Conservation (phyloP, 2,329 filamentous ascomycete genomes). For the Salinomyces thailandicus region DNA sequence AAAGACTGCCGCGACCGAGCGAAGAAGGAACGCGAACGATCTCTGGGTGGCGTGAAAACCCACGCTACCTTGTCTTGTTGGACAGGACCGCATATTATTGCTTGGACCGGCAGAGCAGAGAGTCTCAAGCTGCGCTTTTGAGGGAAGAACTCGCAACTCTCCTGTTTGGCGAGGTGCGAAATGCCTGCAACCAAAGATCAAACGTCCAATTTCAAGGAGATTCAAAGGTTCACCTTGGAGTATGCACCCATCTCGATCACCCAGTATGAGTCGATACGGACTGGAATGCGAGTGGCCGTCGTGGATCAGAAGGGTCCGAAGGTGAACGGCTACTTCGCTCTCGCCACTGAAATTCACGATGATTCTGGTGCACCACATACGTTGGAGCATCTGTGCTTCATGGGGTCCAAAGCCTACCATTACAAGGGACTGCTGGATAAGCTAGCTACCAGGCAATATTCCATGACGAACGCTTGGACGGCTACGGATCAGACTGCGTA, state of each 20-base stretch:
- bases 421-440: conserved; percentile 96
- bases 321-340: conserved; percentile 83
- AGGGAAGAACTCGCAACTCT: no score
- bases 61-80: no score
- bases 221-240: conserved; percentile 78
- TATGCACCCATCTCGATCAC: conserved; percentile 83
- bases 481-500: conserved; percentile 94
- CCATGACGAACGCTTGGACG: conserved; percentile 92
- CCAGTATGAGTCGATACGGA: conserved; percentile 90
- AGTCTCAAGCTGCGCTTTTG: no score
- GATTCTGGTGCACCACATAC: conserved; percentile 74
- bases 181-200: conserved; percentile 29
- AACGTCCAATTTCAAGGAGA: conserved; percentile 59
- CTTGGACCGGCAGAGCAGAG: no score
- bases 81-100: no score
- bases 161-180: no score
- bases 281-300: conserved; percentile 87
- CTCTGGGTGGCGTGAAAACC: no score
- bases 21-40: no score
- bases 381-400: conserved; percentile 43
- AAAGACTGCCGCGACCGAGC: no score
- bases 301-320: conserved; percentile 93
- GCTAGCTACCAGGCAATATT: conserved; percentile 85
- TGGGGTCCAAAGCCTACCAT: conserved; percentile 79
- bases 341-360: conserved; percentile 95